Evolutionary conservation across 495 filamentous ascomycete species (phyloP), one percentile per base, ranked within the genome.

Genomic region (Penicillium soppii): DNA sequence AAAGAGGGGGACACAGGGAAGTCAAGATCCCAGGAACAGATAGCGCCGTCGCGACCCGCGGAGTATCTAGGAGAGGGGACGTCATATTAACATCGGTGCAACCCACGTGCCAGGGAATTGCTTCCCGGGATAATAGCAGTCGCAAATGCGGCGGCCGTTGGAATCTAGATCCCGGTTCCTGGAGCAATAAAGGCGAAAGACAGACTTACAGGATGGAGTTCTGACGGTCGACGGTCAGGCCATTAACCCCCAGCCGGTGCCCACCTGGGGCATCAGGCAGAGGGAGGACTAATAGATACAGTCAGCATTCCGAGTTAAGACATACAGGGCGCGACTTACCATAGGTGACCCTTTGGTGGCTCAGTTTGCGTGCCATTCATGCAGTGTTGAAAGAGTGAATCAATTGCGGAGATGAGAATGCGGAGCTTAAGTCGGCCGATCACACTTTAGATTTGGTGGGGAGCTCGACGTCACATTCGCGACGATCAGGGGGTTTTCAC

Each of bases 21-120:
- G 54, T 89, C 83, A 16, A 97, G 74, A 65, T 96, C 83, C 94
- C 94, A 98, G 52, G 92, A 91, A 68, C 94, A 98, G 54, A 98
- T 85, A 40, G 95, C 87, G 43, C 94, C 94, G 73, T 97, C 94
- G 66, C 94, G 86, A 52, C 94, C 94, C 46, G 90, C 94, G 20
- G 94, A 96, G 68, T 97, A 98, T 52, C 92, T 97, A 58, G 54
- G 61, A 40, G 47, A 49, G 33, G 33, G 29, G 45, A 50, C 45
- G 53, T 54, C 54, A 54, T 47, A 50, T 67, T 59, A 62, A 59
- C 52, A 32, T 43, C 38, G 38, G 55, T 52, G 52, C 53, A 44
- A 50, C 45, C 50, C 49, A 46, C 58, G 48, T 44, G 57, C 38
- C 10, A 19, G 17, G 13, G 13, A 39, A 12, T 26, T 7, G 13